Evolutionary conservation across 2,329 filamentous ascomycete genomes (phyloP), one percentile per base, ranked within the genome.

Genomic region (Chrysoporthe deuterocubensis): DNA sequence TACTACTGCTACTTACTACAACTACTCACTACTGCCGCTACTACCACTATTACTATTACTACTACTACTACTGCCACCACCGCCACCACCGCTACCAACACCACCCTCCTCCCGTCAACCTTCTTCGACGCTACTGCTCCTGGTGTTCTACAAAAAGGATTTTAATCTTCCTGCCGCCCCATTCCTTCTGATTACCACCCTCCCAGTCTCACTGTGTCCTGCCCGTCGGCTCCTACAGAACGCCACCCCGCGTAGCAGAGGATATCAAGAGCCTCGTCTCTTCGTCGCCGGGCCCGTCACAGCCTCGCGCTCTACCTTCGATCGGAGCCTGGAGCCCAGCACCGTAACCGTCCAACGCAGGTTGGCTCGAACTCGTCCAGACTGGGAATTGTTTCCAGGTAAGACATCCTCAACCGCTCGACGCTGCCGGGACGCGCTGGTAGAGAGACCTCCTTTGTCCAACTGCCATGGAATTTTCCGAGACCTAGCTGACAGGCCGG

Each of bases 131-230:
- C 66, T 67, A 69, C 68, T 34, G 67, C 62, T 59, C 62, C 50
- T 57, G 65, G 59, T 67, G 62, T 67, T 64, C 58, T 69, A 69
- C 68, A 67, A 67, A 65, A 67, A 60, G 42, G 57, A 67, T 57
- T 65, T 61, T 26, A 56, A 67, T 65, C 68, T 60, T 64, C 68
- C 62, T 62, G 34, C 62, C 57, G 57, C 60, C 65, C 65, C 56
- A 62, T 34, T 50, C 37, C 57, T 8, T 52, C 26, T 44, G 57
- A 37, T 56, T 18, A 32, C 34, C 34, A 21, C 46, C 34, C 16
- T 9, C 32, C 58, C 67, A 67, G 52, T 61, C 59, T 58, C 16
- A 26, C 43, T 67, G 67, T 26, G 43, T 64, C 34, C 64, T 64
- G 56, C 44, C 46, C 18, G 42, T 44, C 21, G 54, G n/a, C 26